Evolutionary conservation across 2,329 filamentous ascomycete species (phyloP).

Genomic region (Emergomyces orientalis): DNA sequence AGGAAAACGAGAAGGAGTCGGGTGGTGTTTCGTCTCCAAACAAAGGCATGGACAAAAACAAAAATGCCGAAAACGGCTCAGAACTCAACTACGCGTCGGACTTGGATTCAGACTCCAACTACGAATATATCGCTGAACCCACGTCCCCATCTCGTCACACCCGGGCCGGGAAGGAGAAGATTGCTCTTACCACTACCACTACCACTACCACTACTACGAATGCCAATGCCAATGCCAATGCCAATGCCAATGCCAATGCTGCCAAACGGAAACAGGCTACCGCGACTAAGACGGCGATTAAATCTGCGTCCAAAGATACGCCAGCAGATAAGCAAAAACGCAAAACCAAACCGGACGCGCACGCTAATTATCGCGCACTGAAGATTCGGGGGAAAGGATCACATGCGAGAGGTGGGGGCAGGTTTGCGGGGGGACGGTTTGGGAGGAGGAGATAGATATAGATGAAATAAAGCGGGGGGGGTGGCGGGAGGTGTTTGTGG

Average conservation of each 20-base stretch:
- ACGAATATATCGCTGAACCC: constrained; percentile 18
- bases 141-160: constrained; percentile 21
- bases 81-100: constrained; percentile 25
- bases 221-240: constrained; percentile 17
- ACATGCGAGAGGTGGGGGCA: constrained; percentile 18
- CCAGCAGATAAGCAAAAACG: constrained; percentile 24
- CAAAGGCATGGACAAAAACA: constrained; percentile 9
- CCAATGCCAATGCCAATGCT: constrained; percentile 13
- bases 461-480: not conserved
- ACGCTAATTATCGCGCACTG: constrained; percentile 41
- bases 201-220: constrained; percentile 11
- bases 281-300: not conserved
- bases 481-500: not conserved
- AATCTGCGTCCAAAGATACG: constrained; percentile 12
- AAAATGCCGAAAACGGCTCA: constrained; percentile 14
- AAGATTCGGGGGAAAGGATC: constrained; percentile 37
- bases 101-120: constrained; percentile 18
- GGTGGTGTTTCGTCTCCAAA: not conserved
- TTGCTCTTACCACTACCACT: not conserved
- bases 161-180: constrained; percentile 21
- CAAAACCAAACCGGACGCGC: constrained; percentile 38
- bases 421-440: constrained; percentile 27
- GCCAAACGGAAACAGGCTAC: constrained; percentile 11
- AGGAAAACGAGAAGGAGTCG: not conserved
- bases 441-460: constrained; percentile 24